These are phyloP conservation scores for Backusella mclennaniae DNA, from an alignment of 192 early-diverging fungal species.

Conservation along the genomic window DNA sequence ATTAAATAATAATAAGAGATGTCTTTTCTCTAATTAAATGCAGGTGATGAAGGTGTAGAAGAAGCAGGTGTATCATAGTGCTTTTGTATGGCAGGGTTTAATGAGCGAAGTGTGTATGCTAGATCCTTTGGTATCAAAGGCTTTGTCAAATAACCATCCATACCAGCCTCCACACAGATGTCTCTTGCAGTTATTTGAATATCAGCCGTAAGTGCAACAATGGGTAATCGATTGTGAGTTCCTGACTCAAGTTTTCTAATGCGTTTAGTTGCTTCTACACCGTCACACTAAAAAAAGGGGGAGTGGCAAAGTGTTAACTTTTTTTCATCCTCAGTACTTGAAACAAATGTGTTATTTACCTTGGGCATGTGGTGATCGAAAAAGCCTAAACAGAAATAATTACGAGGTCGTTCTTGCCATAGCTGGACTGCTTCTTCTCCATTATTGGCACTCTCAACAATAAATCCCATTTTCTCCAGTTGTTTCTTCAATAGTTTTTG, in stretches of 20 bases:
- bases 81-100: slow-evolving; percentile 21
- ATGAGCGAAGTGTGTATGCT: slow-evolving; percentile 39
- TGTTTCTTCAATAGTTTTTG: slow-evolving; percentile 45
- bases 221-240: slow-evolving; percentile 34
- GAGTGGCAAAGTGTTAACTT: no score
- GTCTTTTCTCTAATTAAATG: neutral
- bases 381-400: slow-evolving; percentile 44
- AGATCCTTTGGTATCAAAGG: slow-evolving; percentile 49
- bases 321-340: no score
- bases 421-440: slow-evolving; percentile 42
- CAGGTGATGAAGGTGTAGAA: neutral
- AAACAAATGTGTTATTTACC: slow-evolving; percentile 23
- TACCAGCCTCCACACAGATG: slow-evolving; percentile 45
- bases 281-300: slow-evolving; percentile 38
- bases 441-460: slow-evolving; percentile 47
- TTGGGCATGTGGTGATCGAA: slow-evolving; percentile 57
- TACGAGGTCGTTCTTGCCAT: slow-evolving; percentile 35
- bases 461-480: slow-evolving; percentile 42
- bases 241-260: slow-evolving; percentile 33
- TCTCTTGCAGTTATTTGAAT: slow-evolving; percentile 44
- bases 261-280: slow-evolving; percentile 50
- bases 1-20: neutral
- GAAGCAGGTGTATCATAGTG: slow-evolving; percentile 3
- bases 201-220: slow-evolving; percentile 50
- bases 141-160: slow-evolving; percentile 54